Evolutionary conservation across 179 eudicot genomes (phyloP).

Genomic region (Drosera spatulata): DNA sequence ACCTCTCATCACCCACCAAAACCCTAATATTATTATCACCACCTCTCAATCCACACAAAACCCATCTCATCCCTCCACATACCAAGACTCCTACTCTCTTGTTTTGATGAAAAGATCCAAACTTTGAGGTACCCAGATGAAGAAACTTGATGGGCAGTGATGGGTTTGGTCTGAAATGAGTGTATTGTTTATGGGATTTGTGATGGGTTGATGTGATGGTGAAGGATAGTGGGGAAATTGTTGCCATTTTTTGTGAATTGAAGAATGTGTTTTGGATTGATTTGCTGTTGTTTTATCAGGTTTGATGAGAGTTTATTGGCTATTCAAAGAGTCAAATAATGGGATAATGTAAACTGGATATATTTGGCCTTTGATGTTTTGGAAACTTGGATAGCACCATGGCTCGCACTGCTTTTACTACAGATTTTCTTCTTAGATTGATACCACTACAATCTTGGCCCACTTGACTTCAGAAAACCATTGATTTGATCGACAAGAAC

Average conservation of each 20-base stretch:
- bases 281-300: too few relatives aligned
- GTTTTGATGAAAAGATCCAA: constrained; percentile 17
- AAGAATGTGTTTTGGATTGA: too few relatives aligned
- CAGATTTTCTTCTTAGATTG: too few relatives aligned
- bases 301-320: too few relatives aligned
- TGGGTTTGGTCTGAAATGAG: constrained; percentile 12
- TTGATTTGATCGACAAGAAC: too few relatives aligned
- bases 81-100: constrained; percentile 4
- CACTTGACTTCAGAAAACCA: too few relatives aligned
- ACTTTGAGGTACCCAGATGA: constrained; percentile 14
- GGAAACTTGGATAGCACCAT: too few relatives aligned
- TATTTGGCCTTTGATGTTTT: too few relatives aligned
- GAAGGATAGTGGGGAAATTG: constrained; percentile 27
- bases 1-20: constrained; percentile 14
- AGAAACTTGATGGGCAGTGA: constrained; percentile 20
- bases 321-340: too few relatives aligned
- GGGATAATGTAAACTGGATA: too few relatives aligned
- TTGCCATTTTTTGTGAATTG: constrained; percentile 27
- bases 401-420: too few relatives aligned
- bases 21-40: constrained; percentile 25
- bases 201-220: constrained; percentile 13
- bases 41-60: constrained; percentile 17
- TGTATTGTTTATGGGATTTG: constrained; percentile 14
- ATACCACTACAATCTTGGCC: too few relatives aligned
- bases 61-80: constrained; percentile 6